phyloP scores from a whole-genome alignment of 129 eudicot genomes.

The Artemisia tridentata region DNA sequence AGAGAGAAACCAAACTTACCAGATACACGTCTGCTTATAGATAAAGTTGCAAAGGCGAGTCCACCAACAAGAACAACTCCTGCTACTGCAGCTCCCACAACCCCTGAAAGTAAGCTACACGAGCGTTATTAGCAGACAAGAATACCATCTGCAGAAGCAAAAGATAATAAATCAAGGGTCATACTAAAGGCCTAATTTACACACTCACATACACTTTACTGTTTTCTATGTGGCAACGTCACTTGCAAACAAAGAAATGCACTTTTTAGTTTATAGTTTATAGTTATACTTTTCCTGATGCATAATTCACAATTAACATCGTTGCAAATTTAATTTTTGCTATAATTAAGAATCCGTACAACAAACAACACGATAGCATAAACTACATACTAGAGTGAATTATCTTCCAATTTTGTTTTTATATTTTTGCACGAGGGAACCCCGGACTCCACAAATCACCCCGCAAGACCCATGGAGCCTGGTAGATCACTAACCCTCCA shows the following conservation, averaged over 20 bases:
- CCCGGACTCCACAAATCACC: too few species aligned
- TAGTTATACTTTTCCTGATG: background rate
- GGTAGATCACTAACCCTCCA: too few species aligned
- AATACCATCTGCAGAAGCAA: slow-evolving; percentile 40
- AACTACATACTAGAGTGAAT: too few species aligned
- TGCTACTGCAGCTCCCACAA: slow-evolving; percentile 83
- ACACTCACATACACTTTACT: too few species aligned
- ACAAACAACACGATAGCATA: too few species aligned
- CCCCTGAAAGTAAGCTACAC: slow-evolving; percentile 81
- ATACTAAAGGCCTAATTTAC: background rate
- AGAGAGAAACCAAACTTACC: slow-evolving; percentile 37
- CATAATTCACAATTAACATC: background rate
- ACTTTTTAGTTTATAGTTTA: slow-evolving; percentile 2
- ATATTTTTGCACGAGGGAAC: too few species aligned
- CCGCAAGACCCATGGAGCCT: too few species aligned
- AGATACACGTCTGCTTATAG: slow-evolving; percentile 50
- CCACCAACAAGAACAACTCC: slow-evolving; percentile 80
- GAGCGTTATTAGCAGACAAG: slow-evolving; percentile 52
- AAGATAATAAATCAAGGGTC: slow-evolving; percentile 5
- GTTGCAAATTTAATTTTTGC: slow-evolving; percentile 1
- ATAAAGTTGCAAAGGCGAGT: slow-evolving; percentile 68
- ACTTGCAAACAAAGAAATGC: slow-evolving; percentile 10
- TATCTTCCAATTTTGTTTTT: background rate
- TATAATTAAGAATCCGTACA: background rate
- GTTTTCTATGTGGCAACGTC: background rate